Percentiles rank a stretch among this genome's conserved stretches.
phyloP scores from a whole-genome alignment of 371 early-diverging fungal species.

The Apophysomyces variabilis region DNA sequence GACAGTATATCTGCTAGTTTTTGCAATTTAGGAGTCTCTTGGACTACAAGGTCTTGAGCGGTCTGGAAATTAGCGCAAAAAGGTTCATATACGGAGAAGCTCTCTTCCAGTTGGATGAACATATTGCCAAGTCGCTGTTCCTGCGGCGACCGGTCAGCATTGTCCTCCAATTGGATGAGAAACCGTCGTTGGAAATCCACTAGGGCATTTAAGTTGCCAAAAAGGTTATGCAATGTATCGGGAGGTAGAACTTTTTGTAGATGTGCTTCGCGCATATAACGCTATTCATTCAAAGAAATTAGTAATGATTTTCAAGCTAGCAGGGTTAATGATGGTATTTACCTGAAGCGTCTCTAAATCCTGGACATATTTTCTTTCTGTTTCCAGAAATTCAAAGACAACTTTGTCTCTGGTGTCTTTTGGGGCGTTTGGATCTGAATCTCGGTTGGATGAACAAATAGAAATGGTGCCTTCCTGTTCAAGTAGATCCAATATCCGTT shows the following conservation, averaged over 20 bases:
- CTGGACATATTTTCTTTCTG: conserved; percentile 32
- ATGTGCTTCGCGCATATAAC: conserved; percentile 57
- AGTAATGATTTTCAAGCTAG: not conserved
- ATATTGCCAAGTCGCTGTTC: conserved; percentile 88
- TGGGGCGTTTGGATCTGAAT: conserved; percentile 43
- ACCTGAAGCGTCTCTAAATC: conserved; percentile 3
- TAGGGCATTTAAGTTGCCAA: conserved; percentile 90
- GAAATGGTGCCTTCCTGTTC: conserved; percentile 10
- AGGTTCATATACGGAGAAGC: conserved; percentile 91
- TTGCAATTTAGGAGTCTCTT: conserved; percentile 51
- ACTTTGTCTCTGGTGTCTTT: conserved; percentile 84
- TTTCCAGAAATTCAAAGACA: conserved; percentile 55
- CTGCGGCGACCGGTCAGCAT: conserved; percentile 64
- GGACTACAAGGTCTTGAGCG: conserved; percentile 65
- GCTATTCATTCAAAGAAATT: conserved; percentile 19
- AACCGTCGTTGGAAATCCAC: conserved; percentile 96
- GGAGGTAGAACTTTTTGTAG: conserved; percentile 63
- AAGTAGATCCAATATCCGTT: conserved; percentile 9
- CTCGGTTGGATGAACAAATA: not conserved
- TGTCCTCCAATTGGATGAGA: conserved; percentile 85
- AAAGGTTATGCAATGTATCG: conserved; percentile 77
- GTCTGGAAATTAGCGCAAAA: conserved; percentile 90
- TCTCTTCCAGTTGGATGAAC: conserved; percentile 81
- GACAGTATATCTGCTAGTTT: conserved; percentile 71
- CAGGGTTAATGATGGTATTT: not conserved